Evolutionary conservation across 2,329 filamentous ascomycete species (phyloP).

Genomic region (Knufia petricola): DNA sequence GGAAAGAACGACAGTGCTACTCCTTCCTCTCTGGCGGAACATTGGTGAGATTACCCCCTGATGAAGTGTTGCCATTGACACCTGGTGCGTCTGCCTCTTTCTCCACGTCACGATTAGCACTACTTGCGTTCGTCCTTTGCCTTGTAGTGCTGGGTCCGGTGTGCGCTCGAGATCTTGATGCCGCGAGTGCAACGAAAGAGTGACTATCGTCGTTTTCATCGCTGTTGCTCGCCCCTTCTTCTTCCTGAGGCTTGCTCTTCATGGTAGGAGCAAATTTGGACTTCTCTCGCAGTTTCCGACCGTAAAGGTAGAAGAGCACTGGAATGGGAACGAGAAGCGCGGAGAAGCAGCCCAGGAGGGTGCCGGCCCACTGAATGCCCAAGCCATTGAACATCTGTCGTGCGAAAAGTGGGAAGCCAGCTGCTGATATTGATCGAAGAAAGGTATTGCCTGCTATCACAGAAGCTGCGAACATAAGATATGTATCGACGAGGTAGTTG

Average conservation of each 20-base stretch:
- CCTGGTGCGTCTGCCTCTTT: neutral
- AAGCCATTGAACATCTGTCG: constrained; percentile 47
- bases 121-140: constrained; percentile 8
- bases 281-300: constrained; percentile 22
- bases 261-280: constrained; percentile 32
- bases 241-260: constrained; percentile 38
- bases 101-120: constrained; percentile 1
- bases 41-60: neutral
- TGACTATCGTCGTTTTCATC: constrained; percentile 12
- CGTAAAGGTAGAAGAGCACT: constrained; percentile 29
- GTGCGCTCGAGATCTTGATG: constrained; percentile 18
- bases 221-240: constrained; percentile 23
- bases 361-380: constrained; percentile 35
- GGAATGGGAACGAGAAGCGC: constrained; percentile 31
- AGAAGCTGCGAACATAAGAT: constrained; percentile 46
- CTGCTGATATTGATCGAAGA: constrained; percentile 34
- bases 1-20: constrained; percentile 6
- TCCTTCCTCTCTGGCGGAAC: neutral
- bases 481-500: constrained; percentile 52
- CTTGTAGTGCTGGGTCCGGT: neutral
- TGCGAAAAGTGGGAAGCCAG: constrained; percentile 43
- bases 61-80: neutral
- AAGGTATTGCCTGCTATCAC: constrained; percentile 43
- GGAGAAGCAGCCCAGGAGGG: constrained; percentile 30
- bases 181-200: constrained; percentile 18